Base-by-base conservation (phyloP, 2,329 filamentous ascomycete species). In the Cercospora citrullina region DNA sequence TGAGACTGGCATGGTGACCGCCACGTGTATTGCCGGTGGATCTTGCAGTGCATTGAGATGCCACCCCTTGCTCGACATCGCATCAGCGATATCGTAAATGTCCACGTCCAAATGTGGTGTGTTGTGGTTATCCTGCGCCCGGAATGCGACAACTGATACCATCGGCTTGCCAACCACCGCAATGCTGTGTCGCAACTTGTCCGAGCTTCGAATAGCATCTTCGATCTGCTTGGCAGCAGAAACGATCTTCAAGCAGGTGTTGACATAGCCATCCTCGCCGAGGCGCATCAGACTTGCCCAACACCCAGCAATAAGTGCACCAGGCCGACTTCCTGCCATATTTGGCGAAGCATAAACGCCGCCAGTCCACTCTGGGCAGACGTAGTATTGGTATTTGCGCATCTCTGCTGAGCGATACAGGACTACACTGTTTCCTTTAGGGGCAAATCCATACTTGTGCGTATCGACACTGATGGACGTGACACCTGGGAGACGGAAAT, bases 391-490 rank as follows among this genome's bases (percentile, higher is more conserved):
- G 80, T 97, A 94, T 66, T 89, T 88, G 73, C 95, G 89, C 72
- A 96, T 87, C 58, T 87, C 83, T 36, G 89, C 86, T 57, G 89
- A 91, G 74, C 95, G 92, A 85, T 99, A 99, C 51, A 99, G 86
- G 14, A 97, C 86, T 1, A 93, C 95, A 63, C 91, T 95, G 85
- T 96, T 99, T 73, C 95, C 95, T 83, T 99, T 99, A 63, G 95
- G 95, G 1, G 95, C 95, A 78, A 99, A 99, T 42, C 95, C 95
- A 79, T 99, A 99, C 80, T 99, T 99, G 86, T 99, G 95, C 2
- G 95, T 99, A 79, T 99, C 95, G 79, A 94, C 96, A 73, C 90
- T 93, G 80, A 99, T 98, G 79, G 91, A 94, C 3, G 94, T 97
- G 42, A 99, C 95, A 74, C 95, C 95, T 73, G 92, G 93, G 68